Conservation (phyloP, 768 basidiomycete genomes). For the Pisolithus microcarpus region DNA sequence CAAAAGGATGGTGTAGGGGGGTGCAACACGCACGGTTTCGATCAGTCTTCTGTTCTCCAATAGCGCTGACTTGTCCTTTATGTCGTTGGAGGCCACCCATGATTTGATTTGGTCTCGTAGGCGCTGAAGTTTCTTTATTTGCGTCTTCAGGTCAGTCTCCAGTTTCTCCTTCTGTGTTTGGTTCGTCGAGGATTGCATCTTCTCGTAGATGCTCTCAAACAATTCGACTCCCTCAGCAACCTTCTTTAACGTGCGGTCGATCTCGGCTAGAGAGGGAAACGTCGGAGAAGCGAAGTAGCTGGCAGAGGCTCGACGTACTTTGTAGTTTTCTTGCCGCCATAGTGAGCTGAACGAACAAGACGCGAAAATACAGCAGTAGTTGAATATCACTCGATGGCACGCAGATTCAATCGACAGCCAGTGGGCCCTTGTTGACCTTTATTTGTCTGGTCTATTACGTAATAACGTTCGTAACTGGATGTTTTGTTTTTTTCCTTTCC, state of each 20-base stretch:
- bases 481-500: too few relatives aligned
- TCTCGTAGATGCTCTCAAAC: conserved; percentile 94
- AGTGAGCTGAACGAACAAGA: conserved; percentile 23
- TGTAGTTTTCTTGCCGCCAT: conserved; percentile 93
- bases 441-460: conserved; percentile 16
- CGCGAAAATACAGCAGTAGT: background rate
- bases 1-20: background rate
- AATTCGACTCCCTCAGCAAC: conserved; percentile 92
- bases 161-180: conserved; percentile 98
- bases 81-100: conserved; percentile 96
- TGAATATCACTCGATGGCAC: conserved; percentile 5
- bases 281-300: background rate
- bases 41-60: conserved; percentile 93
- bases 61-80: conserved; percentile 93
- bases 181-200: conserved; percentile 94
- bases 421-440: conserved; percentile 3
- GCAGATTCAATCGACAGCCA: background rate
- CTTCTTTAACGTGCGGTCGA: conserved; percentile 97
- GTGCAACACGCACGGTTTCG: conserved; percentile 70
- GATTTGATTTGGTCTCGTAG: conserved; percentile 86
- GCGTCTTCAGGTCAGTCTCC: conserved; percentile 91
- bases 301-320: conserved; percentile 38
- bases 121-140: conserved; percentile 93
- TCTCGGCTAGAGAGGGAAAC: conserved; percentile 66
- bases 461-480: conserved; percentile 1